Evolutionary conservation across 148 eudicot genomes (phyloP).

Genomic region (Persicaria tinctoria): DNA sequence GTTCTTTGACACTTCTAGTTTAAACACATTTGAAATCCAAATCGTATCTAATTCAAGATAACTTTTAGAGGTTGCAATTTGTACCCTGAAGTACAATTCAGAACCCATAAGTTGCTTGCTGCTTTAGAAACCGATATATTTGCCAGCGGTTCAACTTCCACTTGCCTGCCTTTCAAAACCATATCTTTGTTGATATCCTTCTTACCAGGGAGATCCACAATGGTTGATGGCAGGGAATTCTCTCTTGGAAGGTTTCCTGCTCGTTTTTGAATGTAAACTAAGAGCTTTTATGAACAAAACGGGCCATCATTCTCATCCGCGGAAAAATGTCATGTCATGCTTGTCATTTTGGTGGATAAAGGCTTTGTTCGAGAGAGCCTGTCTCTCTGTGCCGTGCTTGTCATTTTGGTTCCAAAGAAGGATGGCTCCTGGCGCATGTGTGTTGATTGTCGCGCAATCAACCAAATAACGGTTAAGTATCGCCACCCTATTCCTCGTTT

Average conservation of each 20-base stretch:
- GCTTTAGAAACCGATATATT: conserved; percentile 37
- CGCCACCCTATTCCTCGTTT: too few species aligned
- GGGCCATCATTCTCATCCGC: too few species aligned
- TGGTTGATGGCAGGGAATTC: conserved; percentile 16
- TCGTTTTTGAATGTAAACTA: conserved; percentile 23
- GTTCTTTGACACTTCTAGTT: background rate
- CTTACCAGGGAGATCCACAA: conserved; percentile 63
- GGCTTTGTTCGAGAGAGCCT: too few species aligned
- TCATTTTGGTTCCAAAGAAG: too few species aligned
- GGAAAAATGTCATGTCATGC: too few species aligned
- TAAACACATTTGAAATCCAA: conserved; percentile 10
- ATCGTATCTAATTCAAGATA: background rate
- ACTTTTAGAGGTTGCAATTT: conserved; percentile 33
- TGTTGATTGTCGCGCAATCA: too few species aligned
- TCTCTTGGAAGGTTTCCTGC: conserved; percentile 9
- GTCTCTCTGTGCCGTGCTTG: too few species aligned
- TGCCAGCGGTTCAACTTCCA: conserved; percentile 68
- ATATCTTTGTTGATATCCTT: conserved; percentile 25
- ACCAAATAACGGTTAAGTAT: too few species aligned
- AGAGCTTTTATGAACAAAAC: too few species aligned
- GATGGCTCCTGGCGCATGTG: too few species aligned
- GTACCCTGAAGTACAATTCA: conserved; percentile 72
- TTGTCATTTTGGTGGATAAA: too few species aligned
- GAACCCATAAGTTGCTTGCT: conserved; percentile 68
- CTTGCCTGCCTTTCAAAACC: background rate